Evolutionary conservation across 352 stramenopile species (phyloP).

Genomic region (Phytophthora sp.): DNA sequence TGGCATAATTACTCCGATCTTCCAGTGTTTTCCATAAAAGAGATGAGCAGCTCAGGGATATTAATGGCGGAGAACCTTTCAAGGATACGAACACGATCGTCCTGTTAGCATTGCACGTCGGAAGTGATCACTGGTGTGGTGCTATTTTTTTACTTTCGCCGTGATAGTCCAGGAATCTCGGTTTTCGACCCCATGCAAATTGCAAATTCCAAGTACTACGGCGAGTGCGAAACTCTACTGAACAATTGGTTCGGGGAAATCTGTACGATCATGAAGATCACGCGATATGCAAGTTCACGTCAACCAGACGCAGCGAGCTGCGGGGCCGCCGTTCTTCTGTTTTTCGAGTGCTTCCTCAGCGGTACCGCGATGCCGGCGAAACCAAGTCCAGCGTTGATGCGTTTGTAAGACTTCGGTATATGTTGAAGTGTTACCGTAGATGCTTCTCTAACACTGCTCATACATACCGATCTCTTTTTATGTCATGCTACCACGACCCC

Average conservation of each 20-base stretch:
- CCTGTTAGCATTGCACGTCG: conserved; percentile 1
- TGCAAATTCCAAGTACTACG: conserved; percentile 18
- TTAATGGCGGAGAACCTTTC: background rate
- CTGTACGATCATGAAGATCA: background rate
- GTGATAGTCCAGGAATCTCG: background rate
- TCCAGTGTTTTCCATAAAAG: background rate
- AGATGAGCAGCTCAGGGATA: background rate
- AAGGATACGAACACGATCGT: background rate
- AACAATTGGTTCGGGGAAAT: background rate
- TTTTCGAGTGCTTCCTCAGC: background rate
- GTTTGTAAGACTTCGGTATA: background rate
- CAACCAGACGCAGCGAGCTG: background rate
- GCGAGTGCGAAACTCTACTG: background rate
- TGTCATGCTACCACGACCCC: no score
- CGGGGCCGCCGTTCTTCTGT: background rate
- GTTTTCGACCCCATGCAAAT: conserved; percentile 12
- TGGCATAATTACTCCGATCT: conserved; percentile 7
- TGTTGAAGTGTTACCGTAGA: background rate
- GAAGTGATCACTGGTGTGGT: conserved; percentile 11
- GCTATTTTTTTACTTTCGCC: background rate
- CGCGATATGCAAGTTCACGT: background rate
- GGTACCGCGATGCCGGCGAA: background rate
- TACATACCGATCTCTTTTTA: background rate
- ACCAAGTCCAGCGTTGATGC: background rate
- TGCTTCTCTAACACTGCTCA: no score